A percentile compares a stretch with the other conserved stretches of the same genome.
These are phyloP conservation scores for Casaregolazyma suthepensis DNA, from an alignment of 1,139 yeast species.

Conservation along the genomic window DNA sequence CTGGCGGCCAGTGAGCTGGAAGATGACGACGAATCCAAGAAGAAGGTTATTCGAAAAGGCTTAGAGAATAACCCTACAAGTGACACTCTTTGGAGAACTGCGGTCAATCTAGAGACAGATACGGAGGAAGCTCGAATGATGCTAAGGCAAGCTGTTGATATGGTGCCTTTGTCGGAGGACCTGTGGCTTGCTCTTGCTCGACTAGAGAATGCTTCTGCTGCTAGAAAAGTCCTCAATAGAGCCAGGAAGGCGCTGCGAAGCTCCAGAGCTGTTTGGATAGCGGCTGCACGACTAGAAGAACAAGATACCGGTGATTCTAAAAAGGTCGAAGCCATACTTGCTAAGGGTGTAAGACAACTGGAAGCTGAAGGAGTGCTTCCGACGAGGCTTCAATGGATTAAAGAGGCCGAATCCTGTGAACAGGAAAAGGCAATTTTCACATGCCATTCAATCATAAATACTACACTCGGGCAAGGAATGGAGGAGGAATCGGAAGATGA, in stretches of 20 bases:
- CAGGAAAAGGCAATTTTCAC: slow-evolving; percentile 30
- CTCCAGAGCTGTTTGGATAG: slow-evolving; percentile 60
- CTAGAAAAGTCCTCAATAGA: slow-evolving; percentile 48
- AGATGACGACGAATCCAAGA: slow-evolving; percentile 45
- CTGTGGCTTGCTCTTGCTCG: slow-evolving; percentile 58
- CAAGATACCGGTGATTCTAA: slow-evolving; percentile 39
- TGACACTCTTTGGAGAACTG: slow-evolving; percentile 59
- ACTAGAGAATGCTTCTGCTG: slow-evolving; percentile 42
- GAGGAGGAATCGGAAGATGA: slow-evolving; percentile 25
- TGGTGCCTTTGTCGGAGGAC: slow-evolving; percentile 58
- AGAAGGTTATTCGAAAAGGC: slow-evolving; percentile 63
- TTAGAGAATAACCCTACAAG: slow-evolving; percentile 61
- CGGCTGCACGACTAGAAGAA: slow-evolving; percentile 70
- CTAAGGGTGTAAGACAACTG: slow-evolving; percentile 48
- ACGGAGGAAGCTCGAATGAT: slow-evolving; percentile 47
- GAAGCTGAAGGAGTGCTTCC: slow-evolving; percentile 29
- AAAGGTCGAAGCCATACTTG: slow-evolving; percentile 42
- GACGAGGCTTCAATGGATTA: slow-evolving; percentile 42
- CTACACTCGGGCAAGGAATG: slow-evolving; percentile 30
- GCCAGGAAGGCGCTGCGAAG: slow-evolving; percentile 50
- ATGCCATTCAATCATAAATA: slow-evolving; percentile 32
- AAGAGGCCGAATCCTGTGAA: slow-evolving; percentile 41
- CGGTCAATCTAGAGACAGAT: slow-evolving; percentile 42
- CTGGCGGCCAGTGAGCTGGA: slow-evolving; percentile 62
- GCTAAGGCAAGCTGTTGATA: slow-evolving; percentile 60